These are phyloP conservation scores for Xylariaceae sp. DNA, from an alignment of 2,329 filamentous ascomycete genomes.

Conservation along the genomic window DNA sequence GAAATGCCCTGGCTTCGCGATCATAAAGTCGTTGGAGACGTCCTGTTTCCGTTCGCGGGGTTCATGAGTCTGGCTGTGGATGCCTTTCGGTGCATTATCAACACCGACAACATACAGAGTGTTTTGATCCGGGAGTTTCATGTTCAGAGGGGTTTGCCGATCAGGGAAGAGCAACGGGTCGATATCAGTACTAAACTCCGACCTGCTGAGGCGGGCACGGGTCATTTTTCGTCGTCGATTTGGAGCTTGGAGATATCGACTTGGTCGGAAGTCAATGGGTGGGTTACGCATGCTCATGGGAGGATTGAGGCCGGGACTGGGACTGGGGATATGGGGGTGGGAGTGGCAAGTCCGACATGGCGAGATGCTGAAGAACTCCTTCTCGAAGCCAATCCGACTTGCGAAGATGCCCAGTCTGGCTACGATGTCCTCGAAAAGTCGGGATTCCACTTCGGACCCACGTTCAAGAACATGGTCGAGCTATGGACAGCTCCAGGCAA, in stretches of 20 bases:
- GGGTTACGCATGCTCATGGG: constrained; percentile 25
- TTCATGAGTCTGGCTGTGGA: constrained; percentile 15
- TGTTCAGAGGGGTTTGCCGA: constrained; percentile 20
- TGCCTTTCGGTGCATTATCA: constrained; percentile 5
- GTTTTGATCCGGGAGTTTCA: constrained; percentile 15
- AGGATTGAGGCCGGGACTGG: constrained; percentile 17
- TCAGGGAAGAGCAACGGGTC: constrained; percentile 27
- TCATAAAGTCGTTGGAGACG: constrained; percentile 34
- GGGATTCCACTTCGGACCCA: constrained; percentile 15
- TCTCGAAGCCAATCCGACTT: too few relatives aligned
- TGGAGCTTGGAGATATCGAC: constrained; percentile 18
- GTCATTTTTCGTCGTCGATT: constrained; percentile 8
- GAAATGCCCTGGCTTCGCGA: constrained; percentile 42
- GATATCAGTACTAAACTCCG: constrained; percentile 27
- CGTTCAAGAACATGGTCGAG: constrained; percentile 22
- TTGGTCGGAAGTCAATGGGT: constrained; percentile 23
- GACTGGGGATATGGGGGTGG: constrained; percentile 10
- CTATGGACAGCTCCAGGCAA: constrained; percentile 22
- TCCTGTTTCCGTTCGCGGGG: constrained; percentile 18
- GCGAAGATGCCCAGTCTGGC: too few relatives aligned
- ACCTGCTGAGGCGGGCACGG: constrained; percentile 13
- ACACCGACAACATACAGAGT: not conserved
- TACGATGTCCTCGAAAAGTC: too few relatives aligned
- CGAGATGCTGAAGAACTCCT: too few relatives aligned
- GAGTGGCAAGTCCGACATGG: constrained; percentile 15